phyloP scores from a whole-genome alignment of 306 rosid genomes.

The Rosa multiflora region DNA sequence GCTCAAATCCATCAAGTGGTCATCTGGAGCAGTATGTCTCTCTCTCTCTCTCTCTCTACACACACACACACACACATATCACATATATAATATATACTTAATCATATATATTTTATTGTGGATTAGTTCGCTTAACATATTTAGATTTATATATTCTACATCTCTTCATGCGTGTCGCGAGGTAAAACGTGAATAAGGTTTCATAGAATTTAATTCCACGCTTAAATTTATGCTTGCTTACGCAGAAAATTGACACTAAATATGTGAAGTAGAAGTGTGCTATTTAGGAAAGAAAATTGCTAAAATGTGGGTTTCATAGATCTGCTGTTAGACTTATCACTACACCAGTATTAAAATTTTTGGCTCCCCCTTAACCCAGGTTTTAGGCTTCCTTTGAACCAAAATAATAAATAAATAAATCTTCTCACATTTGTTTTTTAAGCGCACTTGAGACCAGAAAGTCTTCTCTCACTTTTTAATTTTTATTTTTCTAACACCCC shows the following conservation, averaged over 20 bases:
- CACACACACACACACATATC: not conserved
- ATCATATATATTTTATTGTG: too few species aligned
- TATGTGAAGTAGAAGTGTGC: not conserved
- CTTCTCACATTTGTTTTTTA: not conserved
- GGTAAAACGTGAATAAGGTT: not conserved
- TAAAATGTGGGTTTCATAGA: not conserved
- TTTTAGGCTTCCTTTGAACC: not conserved
- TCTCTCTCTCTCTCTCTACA: slow-evolving; percentile 23
- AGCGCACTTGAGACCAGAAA: not conserved
- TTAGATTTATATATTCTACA: not conserved
- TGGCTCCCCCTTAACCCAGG: not conserved
- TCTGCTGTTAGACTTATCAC: not conserved
- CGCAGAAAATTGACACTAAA: not conserved
- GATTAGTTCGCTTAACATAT: too few species aligned
- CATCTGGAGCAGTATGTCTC: slow-evolving; percentile 80
- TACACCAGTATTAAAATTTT: not conserved
- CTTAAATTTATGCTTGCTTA: not conserved
- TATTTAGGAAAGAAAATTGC: not conserved
- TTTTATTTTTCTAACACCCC: not conserved
- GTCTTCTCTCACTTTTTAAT: not conserved
- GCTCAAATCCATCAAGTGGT: slow-evolving; percentile 82
- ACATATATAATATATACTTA: not conserved
- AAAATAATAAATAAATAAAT: too few species aligned
- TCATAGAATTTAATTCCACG: not conserved
- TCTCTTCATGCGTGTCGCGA: not conserved